Evolutionary conservation across 345 rosid genomes (phyloP).

Genomic region (Psidium friedrichsthalianum): DNA sequence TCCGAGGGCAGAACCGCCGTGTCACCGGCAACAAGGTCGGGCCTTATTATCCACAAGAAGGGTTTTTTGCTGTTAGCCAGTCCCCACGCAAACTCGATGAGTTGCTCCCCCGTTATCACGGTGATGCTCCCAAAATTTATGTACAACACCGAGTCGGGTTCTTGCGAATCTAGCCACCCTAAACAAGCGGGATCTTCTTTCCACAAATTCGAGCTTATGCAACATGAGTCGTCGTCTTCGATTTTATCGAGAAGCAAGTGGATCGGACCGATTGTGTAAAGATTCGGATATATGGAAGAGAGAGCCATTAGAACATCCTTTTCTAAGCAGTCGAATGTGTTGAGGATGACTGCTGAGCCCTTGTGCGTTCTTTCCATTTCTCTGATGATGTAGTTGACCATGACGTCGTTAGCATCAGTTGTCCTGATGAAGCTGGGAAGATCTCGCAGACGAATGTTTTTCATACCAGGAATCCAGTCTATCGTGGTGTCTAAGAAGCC

Average conservation of each 20-base stretch:
- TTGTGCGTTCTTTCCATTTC: constrained; percentile 5
- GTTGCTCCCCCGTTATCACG: constrained; percentile 2
- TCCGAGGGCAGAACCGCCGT: not conserved
- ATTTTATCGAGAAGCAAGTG: constrained; percentile 2
- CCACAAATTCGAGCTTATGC: constrained; percentile 7
- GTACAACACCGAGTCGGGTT: constrained; percentile 9
- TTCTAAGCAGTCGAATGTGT: constrained; percentile 29
- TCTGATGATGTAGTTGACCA: constrained; percentile 13
- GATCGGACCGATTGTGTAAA: constrained; percentile 12
- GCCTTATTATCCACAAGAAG: constrained; percentile 12
- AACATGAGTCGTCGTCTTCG: not conserved
- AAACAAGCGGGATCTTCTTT: constrained; percentile 11
- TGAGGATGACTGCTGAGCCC: constrained; percentile 26
- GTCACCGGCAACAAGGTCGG: constrained; percentile 4
- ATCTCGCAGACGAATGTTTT: constrained; percentile 24
- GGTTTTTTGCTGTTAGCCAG: constrained; percentile 7
- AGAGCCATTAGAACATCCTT: constrained; percentile 11
- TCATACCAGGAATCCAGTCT: constrained; percentile 42
- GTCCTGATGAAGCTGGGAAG: constrained; percentile 28
- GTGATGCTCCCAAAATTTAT: constrained; percentile 15
- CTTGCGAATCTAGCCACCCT: constrained; percentile 5
- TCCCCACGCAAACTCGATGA: constrained; percentile 15
- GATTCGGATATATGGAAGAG: not conserved
- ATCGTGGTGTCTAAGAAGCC: constrained; percentile 23
- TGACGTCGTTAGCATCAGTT: constrained; percentile 16